A percentile compares a stretch with the other conserved stretches of the same genome.
Conservation (phyloP, 2,329 filamentous ascomycete genomes). For the Sodiomyces alkalinus region DNA sequence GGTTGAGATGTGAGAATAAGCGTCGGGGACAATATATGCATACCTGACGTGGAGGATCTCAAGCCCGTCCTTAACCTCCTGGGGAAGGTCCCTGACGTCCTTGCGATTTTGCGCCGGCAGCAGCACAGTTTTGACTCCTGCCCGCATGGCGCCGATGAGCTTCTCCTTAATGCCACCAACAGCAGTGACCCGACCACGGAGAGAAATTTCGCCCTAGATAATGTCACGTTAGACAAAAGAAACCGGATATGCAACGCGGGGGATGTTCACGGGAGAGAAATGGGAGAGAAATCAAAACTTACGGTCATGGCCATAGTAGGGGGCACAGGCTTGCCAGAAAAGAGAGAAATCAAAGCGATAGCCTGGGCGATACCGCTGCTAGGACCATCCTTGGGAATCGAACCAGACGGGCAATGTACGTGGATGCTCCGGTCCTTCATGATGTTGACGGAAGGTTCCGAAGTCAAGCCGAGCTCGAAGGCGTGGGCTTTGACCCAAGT, state of each 20-base stretch:
- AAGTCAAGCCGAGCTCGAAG: conserved; percentile 72
- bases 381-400: conserved; percentile 85
- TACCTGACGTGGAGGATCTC: conserved; percentile 83
- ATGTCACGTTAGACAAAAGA: conserved; percentile 3
- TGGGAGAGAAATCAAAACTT: too few species aligned
- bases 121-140: conserved; percentile 87
- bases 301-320: conserved; percentile 92
- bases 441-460: conserved; percentile 72
- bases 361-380: conserved; percentile 88
- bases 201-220: conserved; percentile 50
- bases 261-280: too few species aligned
- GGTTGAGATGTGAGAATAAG: too few species aligned
- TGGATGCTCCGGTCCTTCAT: conserved; percentile 93
- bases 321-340: conserved; percentile 72
- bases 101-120: conserved; percentile 81
- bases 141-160: conserved; percentile 81
- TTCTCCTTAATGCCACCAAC: conserved; percentile 99
- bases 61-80: conserved; percentile 75
- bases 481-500: conserved; percentile 97
- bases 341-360: conserved; percentile 80
- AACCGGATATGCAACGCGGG: too few species aligned
- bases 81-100: conserved; percentile 78
- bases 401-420: conserved; percentile 88
- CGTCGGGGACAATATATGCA: too few species aligned
- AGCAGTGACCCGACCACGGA: conserved; percentile 79